phyloP scores from a whole-genome alignment of 164 flowering plant species.

The Kalanchoe fedtschenkoi region DNA sequence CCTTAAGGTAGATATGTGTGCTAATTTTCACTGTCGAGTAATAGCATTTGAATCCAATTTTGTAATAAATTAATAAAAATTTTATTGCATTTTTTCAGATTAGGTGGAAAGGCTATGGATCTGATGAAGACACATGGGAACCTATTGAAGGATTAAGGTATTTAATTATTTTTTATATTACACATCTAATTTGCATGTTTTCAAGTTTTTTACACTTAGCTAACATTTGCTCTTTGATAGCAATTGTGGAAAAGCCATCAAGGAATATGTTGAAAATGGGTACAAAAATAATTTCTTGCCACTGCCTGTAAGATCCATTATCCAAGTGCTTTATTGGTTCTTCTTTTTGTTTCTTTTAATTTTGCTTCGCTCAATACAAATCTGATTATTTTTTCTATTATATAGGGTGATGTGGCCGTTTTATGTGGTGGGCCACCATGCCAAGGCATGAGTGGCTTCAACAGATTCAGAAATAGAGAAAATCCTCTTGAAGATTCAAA shows the following conservation, averaged over 20 bases:
- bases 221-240: conserved; percentile 18
- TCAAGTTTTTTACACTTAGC: too few relatives aligned
- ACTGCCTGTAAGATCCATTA: conserved; percentile 52
- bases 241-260: conserved; percentile 32
- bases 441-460: conserved; percentile 87
- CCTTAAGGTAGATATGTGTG: conserved; percentile 53
- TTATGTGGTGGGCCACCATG: conserved; percentile 98
- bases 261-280: conserved; percentile 43
- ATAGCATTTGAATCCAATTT: background rate
- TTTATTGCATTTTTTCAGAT: conserved; percentile 22
- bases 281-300: conserved; percentile 43
- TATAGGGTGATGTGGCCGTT: conserved; percentile 71
- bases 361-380: background rate
- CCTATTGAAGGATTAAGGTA: conserved; percentile 51
- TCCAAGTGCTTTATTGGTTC: too few relatives aligned
- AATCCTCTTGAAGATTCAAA: conserved; percentile 54
- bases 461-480: conserved; percentile 48
- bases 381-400: background rate
- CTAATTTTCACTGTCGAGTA: too few relatives aligned
- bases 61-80: background rate
- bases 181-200: too few relatives aligned
- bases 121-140: conserved; percentile 58
- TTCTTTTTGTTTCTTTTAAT: background rate
- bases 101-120: conserved; percentile 57
- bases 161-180: too few relatives aligned